Base-by-base conservation (phyloP, 176 grass and related monocot species). In the Avena insularis region DNA sequence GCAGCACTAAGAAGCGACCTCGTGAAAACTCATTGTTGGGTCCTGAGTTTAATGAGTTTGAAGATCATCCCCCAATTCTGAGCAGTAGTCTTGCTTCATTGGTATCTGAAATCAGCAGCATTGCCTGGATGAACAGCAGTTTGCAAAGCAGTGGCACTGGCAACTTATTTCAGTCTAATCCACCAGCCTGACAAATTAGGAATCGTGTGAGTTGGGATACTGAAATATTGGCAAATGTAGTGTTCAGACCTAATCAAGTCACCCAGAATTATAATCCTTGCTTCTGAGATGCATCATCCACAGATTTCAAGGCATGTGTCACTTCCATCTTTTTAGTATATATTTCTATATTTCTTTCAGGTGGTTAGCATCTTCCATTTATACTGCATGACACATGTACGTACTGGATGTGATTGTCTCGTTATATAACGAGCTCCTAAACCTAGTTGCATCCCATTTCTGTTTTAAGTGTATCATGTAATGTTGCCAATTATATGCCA, bases 81-180 rank as follows among this genome's bases (percentile, higher is more conserved):
- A 88, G 78, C 83, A 81, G 75, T 84, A 93, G 89, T 67, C 87
- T 99, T 80, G 91, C 89, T 73, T 90, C 92, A 12, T 53, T 97
- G 15, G 91, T 94, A 73, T 99, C 92, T 60, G 91, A 99, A 81
- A 92, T 99, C 80, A 99, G 97, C 79, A 99, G 97, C 85, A 95
- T 99, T 86, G 94, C 97, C 23, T 99, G 97, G 97, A 89, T 97
- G 84, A 99, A 82, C 85, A 93, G 94, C 64, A 91, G 91, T 61
- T 65, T 99, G 94, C 88, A 90, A 82, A 89, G 79, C 36, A 70
- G 86, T 81, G 88, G 78, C 46, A 71, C 91, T 56, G 87, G 83
- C 36, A 93, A 71, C 78, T 82, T 89, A 45, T 82, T 92, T 50
- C 88, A 85, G 78, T 87, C 90, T 59, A 58, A 78, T 74, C 92